Percentiles rank a stretch among this genome's conserved stretches.
These are phyloP conservation scores for Elsinoe arachidis DNA, from an alignment of 2,329 filamentous ascomycete species.

Conservation along the genomic window DNA sequence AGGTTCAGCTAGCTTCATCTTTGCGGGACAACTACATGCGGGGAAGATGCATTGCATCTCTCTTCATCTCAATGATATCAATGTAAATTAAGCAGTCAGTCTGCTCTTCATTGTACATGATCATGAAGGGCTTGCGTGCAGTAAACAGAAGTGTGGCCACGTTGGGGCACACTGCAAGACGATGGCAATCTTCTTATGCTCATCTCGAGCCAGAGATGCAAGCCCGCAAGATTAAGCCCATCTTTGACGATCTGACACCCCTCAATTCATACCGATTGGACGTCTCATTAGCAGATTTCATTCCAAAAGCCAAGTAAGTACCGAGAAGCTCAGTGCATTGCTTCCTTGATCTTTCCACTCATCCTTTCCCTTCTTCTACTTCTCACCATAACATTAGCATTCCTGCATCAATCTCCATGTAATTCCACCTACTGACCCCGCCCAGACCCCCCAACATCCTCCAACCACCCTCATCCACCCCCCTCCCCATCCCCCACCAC, in stretches of 20 bases:
- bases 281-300: slow-evolving; percentile 50
- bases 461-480: slow-evolving; percentile 12
- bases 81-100: no score
- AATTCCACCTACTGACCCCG: slow-evolving; percentile 16
- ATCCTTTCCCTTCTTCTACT: slow-evolving; percentile 16
- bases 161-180: neutral
- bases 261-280: slow-evolving; percentile 58
- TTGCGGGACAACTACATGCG: no score
- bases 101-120: no score
- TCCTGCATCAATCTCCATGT: slow-evolving; percentile 9
- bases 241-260: slow-evolving; percentile 51
- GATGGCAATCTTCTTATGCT: slow-evolving; percentile 30
- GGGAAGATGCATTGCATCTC: no score
- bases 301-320: slow-evolving; percentile 32
- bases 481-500: slow-evolving; percentile 63
- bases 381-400: slow-evolving; percentile 19
- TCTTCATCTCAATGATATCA: no score
- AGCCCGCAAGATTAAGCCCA: slow-evolving; percentile 39
- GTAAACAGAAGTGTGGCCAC: neutral
- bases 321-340: no score
- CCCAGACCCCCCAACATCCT: slow-evolving; percentile 26
- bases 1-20: no score
- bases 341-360: neutral
- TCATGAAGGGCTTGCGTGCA: no score
- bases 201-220: slow-evolving; percentile 38